Evolutionary conservation across 225 moss, liverwort and hornwort species (phyloP).

Genomic region (Pseudoscleropodium purum): DNA sequence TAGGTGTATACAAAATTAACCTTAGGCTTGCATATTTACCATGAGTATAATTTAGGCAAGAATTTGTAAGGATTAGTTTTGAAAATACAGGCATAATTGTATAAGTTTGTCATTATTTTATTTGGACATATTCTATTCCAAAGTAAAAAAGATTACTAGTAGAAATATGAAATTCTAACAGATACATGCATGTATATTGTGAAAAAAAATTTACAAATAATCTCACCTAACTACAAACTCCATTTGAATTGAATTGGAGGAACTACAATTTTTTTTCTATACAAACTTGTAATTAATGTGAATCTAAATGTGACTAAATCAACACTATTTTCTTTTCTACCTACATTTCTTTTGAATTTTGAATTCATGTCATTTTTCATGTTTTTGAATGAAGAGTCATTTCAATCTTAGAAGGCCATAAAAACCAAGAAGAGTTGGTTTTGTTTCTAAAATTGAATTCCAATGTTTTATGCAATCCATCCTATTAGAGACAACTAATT

Average conservation of each 20-base stretch:
- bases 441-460: neutral
- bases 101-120: too few relatives aligned
- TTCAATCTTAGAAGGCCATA: neutral
- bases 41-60: neutral
- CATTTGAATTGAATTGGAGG: neutral
- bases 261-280: neutral
- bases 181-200: neutral
- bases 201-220: rapidly evolving
- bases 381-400: neutral
- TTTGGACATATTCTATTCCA: neutral
- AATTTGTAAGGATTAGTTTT: neutral
- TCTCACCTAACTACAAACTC: rapidly evolving
- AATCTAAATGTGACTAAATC: neutral
- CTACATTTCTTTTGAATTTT: neutral
- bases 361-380: neutral
- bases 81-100: neutral
- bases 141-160: neutral
- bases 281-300: neutral
- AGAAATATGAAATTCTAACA: neutral
- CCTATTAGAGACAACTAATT: neutral
- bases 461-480: rapidly evolving
- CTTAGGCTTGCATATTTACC: neutral
- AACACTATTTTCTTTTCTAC: neutral
- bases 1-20: too few relatives aligned
- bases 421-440: neutral